Evolutionary conservation across 371 early-diverging fungal genomes (phyloP).

Genomic region (Hamiltosporidium tvaerminnensis): DNA sequence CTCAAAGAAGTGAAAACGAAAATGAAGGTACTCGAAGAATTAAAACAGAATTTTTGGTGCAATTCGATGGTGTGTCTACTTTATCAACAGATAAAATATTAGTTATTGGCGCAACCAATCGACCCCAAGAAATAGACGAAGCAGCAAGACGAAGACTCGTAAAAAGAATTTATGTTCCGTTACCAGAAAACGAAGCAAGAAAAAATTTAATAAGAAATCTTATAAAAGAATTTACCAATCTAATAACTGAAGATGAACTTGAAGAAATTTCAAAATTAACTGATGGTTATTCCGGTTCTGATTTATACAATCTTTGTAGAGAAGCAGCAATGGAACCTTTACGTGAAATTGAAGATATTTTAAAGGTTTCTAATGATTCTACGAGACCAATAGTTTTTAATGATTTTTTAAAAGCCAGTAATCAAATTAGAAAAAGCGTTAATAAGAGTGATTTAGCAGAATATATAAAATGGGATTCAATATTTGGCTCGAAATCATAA

Average conservation of each 20-base stretch:
- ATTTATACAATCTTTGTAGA: slow-evolving; percentile 74
- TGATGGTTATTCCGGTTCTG: slow-evolving; percentile 79
- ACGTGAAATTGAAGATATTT: slow-evolving; percentile 52
- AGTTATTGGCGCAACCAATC: slow-evolving; percentile 62
- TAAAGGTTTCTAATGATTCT: slow-evolving; percentile 15
- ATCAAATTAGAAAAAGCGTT: slow-evolving; percentile 53
- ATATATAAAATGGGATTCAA: slow-evolving; percentile 50
- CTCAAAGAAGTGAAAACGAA: slow-evolving; percentile 71
- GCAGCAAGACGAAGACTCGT: slow-evolving; percentile 64
- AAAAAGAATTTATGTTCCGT: slow-evolving; percentile 63
- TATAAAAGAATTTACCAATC: slow-evolving; percentile 51
- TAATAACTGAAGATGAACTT: slow-evolving; percentile 57
- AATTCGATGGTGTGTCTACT: slow-evolving; percentile 65
- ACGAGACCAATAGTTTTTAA: slow-evolving; percentile 38
- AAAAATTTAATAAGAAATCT: slow-evolving; percentile 57
- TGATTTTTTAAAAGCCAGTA: slow-evolving; percentile 49
- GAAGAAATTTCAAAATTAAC: slow-evolving; percentile 58
- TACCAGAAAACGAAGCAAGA: slow-evolving; percentile 64
- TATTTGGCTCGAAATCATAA: slow-evolving; percentile 31
- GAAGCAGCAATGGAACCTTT: slow-evolving; percentile 75
- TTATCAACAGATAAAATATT: slow-evolving; percentile 61
- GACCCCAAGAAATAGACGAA: slow-evolving; percentile 73
- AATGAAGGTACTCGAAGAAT: slow-evolving; percentile 68
- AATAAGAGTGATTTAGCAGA: slow-evolving; percentile 43
- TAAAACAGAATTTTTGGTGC: slow-evolving; percentile 67